These are phyloP conservation scores for Gaeumannomyces sp. DNA, from an alignment of 2,329 filamentous ascomycete genomes.

Conservation along the genomic window DNA sequence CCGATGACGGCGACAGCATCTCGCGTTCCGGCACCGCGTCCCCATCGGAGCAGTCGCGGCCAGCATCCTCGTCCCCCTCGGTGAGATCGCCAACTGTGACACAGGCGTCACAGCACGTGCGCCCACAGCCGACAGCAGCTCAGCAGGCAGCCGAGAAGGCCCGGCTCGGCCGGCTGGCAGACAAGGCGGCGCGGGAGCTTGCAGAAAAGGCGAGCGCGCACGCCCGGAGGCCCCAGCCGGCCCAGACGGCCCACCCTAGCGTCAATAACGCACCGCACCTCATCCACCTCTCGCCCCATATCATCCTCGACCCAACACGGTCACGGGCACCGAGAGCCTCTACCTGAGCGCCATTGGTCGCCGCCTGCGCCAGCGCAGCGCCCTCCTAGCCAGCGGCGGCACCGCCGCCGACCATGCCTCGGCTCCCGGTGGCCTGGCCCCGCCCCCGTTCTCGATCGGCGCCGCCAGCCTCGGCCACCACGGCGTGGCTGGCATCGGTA, in stretches of 20 bases:
- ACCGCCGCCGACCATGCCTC: not conserved
- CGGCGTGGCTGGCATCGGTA: slow-evolving; percentile 1
- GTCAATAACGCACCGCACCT: slow-evolving; percentile 52
- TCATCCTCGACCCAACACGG: slow-evolving; percentile 72
- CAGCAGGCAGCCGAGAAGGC: slow-evolving; percentile 55
- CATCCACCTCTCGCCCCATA: slow-evolving; percentile 51
- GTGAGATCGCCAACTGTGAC: not conserved
- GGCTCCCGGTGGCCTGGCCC: not conserved
- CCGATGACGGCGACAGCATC: slow-evolving; percentile 2
- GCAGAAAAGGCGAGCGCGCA: slow-evolving; percentile 52
- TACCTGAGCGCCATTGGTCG: slow-evolving; percentile 58
- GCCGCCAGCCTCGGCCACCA: slow-evolving; percentile 6
- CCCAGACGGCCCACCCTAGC: slow-evolving; percentile 47
- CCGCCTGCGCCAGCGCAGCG: slow-evolving; percentile 32
- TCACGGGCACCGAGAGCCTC: slow-evolving; percentile 69
- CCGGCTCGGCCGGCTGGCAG: slow-evolving; percentile 52
- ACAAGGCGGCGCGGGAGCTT: slow-evolving; percentile 47
- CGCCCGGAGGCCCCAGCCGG: slow-evolving; percentile 42
- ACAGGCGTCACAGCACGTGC: slow-evolving; percentile 11
- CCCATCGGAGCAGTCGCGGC: not conserved
- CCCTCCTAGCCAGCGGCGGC: slow-evolving; percentile 4
- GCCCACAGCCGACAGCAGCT: slow-evolving; percentile 32
- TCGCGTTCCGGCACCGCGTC: not conserved
- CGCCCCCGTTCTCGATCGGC: not conserved
- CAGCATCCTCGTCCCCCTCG: not conserved